phyloP scores from a whole-genome alignment of 148 eudicot genomes.

The Persicaria tinctoria region DNA sequence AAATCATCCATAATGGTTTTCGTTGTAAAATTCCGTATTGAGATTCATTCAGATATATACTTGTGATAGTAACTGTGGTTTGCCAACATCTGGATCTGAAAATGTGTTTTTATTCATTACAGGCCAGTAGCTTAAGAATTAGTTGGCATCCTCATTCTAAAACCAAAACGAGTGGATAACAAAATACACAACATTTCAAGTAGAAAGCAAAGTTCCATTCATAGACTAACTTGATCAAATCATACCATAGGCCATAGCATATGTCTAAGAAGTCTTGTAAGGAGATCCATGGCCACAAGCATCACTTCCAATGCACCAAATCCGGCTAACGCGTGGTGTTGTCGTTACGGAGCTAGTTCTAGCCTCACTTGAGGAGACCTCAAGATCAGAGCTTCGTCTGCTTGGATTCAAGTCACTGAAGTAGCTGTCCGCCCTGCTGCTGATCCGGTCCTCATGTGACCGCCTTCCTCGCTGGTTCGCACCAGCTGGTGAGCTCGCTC shows the following conservation, averaged over 20 bases:
- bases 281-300: conserved; percentile 33
- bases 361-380: conserved; percentile 32
- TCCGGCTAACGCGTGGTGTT: conserved; percentile 56
- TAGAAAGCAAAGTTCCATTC: not conserved
- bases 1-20: not conserved
- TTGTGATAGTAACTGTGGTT: no score
- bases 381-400: conserved; percentile 31
- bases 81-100: no score
- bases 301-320: conserved; percentile 59
- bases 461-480: conserved; percentile 23
- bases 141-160: not conserved
- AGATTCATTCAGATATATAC: no score
- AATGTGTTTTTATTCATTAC: no score
- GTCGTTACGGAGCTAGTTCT: conserved; percentile 42
- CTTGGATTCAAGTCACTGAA: conserved; percentile 28
- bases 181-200: not conserved
- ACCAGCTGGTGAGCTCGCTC: not conserved
- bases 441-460: conserved; percentile 56
- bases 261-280: conserved; percentile 26
- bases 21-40: not conserved
- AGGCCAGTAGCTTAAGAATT: no score
- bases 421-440: conserved; percentile 31
- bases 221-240: not conserved
- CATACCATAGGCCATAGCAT: not conserved
- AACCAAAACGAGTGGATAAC: not conserved